Conservation (phyloP, 2,329 filamentous ascomycete genomes). For the Exophiala dermatitidis region DNA sequence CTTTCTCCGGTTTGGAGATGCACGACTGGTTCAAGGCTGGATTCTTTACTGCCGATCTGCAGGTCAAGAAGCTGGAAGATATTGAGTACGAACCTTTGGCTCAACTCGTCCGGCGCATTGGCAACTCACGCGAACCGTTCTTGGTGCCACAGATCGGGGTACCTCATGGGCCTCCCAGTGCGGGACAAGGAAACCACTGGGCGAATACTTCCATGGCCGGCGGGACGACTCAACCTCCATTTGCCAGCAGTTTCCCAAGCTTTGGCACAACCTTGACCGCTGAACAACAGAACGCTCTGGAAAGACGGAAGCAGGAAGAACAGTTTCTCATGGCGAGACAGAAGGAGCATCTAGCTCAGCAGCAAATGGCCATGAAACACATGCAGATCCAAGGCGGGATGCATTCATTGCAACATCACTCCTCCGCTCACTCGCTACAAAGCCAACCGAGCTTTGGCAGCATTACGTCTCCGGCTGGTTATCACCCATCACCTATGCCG, state of each 20-base stretch:
- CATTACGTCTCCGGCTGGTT: conserved; percentile 77
- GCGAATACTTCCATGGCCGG: conserved; percentile 41
- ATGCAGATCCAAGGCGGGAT: conserved; percentile 58
- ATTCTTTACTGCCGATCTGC: conserved; percentile 89
- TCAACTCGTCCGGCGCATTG: conserved; percentile 88
- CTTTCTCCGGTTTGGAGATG: conserved; percentile 96
- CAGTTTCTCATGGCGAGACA: conserved; percentile 95
- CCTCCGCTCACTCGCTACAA: conserved; percentile 89
- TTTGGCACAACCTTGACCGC: conserved; percentile 95
- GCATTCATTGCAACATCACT: conserved; percentile 75
- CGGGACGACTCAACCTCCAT: conserved; percentile 70
- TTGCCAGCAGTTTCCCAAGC: conserved; percentile 87
- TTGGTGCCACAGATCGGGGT: conserved; percentile 95
- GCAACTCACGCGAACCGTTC: conserved; percentile 95
- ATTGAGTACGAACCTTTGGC: conserved; percentile 89
- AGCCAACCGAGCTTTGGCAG: conserved; percentile 95
- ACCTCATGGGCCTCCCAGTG: conserved; percentile 61
- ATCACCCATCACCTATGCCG: conserved; percentile 54
- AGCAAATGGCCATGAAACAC: conserved; percentile 67
- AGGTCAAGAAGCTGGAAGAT: conserved; percentile 93
- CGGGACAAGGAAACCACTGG: conserved; percentile 21
- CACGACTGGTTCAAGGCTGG: conserved; percentile 99
- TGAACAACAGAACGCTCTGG: conserved; percentile 94
- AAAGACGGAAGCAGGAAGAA: conserved; percentile 94
- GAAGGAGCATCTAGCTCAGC: conserved; percentile 82